Conservation (phyloP, 73 alveolate species). For the Stentor coeruleus region DNA sequence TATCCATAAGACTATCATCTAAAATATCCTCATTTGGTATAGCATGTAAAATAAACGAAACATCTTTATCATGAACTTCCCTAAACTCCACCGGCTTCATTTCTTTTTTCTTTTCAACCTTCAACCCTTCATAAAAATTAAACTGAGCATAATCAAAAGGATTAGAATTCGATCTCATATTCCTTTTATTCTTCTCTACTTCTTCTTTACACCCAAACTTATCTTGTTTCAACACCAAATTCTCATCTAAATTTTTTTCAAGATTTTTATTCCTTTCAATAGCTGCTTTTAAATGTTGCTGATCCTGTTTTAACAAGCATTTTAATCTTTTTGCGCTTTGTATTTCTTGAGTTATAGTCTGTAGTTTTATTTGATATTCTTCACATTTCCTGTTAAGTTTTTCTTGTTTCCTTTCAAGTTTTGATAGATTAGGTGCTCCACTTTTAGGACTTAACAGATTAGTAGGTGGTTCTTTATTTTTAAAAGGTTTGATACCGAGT, state of each 20-base stretch:
- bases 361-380: neutral
- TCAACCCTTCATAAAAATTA: neutral
- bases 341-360: conserved; percentile 14
- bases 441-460: neutral
- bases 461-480: neutral
- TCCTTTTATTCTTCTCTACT: neutral
- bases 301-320: neutral
- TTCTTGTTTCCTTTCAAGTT: neutral
- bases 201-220: neutral
- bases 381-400: neutral
- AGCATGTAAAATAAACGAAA: neutral
- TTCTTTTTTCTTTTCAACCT: neutral
- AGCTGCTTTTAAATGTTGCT: neutral
- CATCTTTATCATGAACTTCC: neutral
- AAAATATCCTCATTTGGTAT: neutral
- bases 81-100: neutral
- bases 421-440: neutral
- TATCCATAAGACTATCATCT: neutral
- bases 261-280: neutral
- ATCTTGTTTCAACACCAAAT: neutral
- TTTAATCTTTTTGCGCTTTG: conserved; percentile 19
- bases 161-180: neutral
- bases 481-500: neutral
- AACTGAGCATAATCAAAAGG: conserved; percentile 20
- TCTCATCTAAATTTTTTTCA: neutral